A percentile compares a stretch with the other conserved stretches of the same genome.
Evolutionary conservation across 345 rosid genomes (phyloP).

Genomic region (Litchi chinensis): DNA sequence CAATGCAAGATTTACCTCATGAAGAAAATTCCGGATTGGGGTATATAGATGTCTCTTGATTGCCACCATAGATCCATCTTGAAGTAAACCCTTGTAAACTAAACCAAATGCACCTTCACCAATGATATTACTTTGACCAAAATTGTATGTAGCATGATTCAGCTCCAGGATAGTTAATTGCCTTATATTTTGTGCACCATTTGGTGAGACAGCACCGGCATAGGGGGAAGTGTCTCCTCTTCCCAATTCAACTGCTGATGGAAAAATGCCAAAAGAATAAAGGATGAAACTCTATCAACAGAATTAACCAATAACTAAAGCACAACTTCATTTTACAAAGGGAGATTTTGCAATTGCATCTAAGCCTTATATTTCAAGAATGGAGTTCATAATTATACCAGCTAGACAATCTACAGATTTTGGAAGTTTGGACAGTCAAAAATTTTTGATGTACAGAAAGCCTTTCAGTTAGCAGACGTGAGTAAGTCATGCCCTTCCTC

Average conservation of each 20-base stretch:
- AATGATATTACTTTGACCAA: slow-evolving; percentile 44
- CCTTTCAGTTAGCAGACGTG: too few species aligned
- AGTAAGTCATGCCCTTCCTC: too few species aligned
- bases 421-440: background rate
- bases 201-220: slow-evolving; percentile 25
- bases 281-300: background rate
- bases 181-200: slow-evolving; percentile 23
- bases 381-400: background rate
- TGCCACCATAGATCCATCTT: slow-evolving; percentile 49
- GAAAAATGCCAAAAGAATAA: background rate
- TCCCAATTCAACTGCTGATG: slow-evolving; percentile 34
- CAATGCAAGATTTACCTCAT: slow-evolving; percentile 31
- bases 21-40: slow-evolving; percentile 26
- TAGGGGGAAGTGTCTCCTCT: slow-evolving; percentile 26
- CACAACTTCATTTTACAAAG: background rate
- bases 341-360: background rate
- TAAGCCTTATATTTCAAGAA: background rate
- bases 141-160: slow-evolving; percentile 44
- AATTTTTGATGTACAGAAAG: too few species aligned
- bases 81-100: slow-evolving; percentile 49
- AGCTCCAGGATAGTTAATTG: slow-evolving; percentile 38
- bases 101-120: slow-evolving; percentile 50
- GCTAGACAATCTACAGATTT: background rate
- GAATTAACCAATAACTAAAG: background rate
- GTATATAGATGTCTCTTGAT: slow-evolving; percentile 40